Base-by-base conservation (phyloP, 345 rosid genomes). In the Gossypium turneri region DNA sequence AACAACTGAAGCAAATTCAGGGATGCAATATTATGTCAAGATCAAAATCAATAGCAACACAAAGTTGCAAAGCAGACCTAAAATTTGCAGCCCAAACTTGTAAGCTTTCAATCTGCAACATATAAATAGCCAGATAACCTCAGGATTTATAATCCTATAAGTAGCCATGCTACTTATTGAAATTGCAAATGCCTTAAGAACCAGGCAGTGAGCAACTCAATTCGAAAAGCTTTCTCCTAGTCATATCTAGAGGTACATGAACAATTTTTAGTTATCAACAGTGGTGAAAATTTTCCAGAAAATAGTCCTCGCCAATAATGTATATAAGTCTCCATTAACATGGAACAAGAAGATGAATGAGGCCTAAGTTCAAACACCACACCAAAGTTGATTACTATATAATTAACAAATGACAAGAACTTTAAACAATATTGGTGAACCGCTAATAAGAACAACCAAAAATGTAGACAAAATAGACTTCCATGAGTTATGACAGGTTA, bases 91-190 rank as follows among this genome's bases (percentile, higher is more conserved):
- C 61, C 73, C 43, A 70, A 27, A 70, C 47, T 15, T 27, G 60
- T 52, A 47, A 67, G 45, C 25, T 70, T 61, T 51, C 41, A 70
- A 70, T 70, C 73, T 52, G 60, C 59, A 69, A 13, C n/a, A 24
- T 47, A 22, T 67, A 67, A 47, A 47, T 67, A 47, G 72, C 56
- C 57, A 67, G n/a, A 67, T 12, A 67, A 67, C 57, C 72, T 67
- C 72, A 67, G 15, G 72, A 48, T 20, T 24, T 47, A 9, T 8
- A 67, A 47, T 47, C 47, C 71, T 13, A 22, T 12, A 45, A 44
- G n/a, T 45, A 34, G 17, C 56, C n/a, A 47, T 45, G 20, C 38
- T 47, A 45, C 55, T 10, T 12, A 44, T 67, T 66, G n/a, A 66
- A 45, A 45, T 44, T 44, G 70, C 9, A 2, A 29, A 66, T 12